Base-by-base conservation (phyloP, 768 basidiomycete species). In the Auricularia heimuer region DNA sequence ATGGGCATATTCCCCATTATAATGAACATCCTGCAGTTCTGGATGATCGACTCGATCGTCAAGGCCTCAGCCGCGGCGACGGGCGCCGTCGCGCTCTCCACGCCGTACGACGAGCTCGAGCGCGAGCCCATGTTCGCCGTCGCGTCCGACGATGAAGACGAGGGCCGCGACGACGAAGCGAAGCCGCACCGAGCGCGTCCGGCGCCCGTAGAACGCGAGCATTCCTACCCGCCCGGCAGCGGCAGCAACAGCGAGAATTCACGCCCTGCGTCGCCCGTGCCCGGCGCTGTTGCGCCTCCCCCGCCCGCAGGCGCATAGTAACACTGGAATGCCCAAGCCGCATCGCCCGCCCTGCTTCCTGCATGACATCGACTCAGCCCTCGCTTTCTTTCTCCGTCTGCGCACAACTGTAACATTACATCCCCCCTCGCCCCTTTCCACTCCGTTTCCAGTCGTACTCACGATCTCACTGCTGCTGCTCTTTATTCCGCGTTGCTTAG, bases 1-100 rank as follows among this genome's bases (percentile, higher is more conserved):
- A 94, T 98, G 92, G 92, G 92, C 63, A 75, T 96, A 62, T 94
- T 95, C 77, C 94, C 94, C 0, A 89, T 90, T 68, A 77, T 86
- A 54, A 92, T 92, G 90, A 94, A 94, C 74, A 77, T 93, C 44
- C 69, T 92, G 11, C 96, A 98, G 73, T 98, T 98, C 81, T 94
- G 94, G 86, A 78, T 97, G 62, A 94, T 97, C 65, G 93, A 97
- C 76, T 89, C 90, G 0, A 94, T 94, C 63, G 90, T 94, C 72
- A 94, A 94, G 76, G 87, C 87, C 1, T 84, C 85, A 8, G 73
- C 70, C 12, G 69, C 74, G 18, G 39, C 39, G 29, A 71, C 74
- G 42, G 68, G 71, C 35, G 68, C 76, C 8, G 70, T 80, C 3
- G 71, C 77, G 29, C 72, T 82, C 24, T 73, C 75, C 18, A 72